A percentile compares a stretch with the other conserved stretches of the same genome.
phyloP scores from a whole-genome alignment of 495 filamentous ascomycete genomes.

The Clohesyomyces aquaticus region DNA sequence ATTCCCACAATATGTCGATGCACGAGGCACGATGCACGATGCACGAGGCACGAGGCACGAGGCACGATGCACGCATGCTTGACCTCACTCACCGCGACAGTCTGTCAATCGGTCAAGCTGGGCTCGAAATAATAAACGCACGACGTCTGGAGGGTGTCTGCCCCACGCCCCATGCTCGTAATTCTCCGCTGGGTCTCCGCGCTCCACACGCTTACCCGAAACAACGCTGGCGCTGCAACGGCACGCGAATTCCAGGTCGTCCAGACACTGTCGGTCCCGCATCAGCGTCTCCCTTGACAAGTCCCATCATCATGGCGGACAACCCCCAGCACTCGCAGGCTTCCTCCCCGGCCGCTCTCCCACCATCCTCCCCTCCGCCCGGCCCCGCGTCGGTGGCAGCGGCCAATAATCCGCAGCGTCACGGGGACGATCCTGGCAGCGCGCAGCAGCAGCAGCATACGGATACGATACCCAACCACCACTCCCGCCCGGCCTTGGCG shows the following conservation, averaged over 20 bases:
- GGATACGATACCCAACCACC: slow-evolving; percentile 7
- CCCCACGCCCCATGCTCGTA: not conserved
- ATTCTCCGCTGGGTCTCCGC: not conserved
- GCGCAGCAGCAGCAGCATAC: slow-evolving; percentile 8
- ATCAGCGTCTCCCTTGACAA: not conserved
- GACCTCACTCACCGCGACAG: no score
- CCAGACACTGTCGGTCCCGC: slow-evolving; percentile 5
- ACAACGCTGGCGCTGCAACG: not conserved
- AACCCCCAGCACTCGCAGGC: slow-evolving; percentile 7
- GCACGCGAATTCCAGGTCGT: not conserved
- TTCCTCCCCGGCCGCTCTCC: slow-evolving; percentile 18
- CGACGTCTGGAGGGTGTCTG: no score
- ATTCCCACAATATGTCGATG: no score
- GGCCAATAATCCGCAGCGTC: not conserved
- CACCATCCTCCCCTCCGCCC: slow-evolving; percentile 20
- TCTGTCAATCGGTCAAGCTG: no score
- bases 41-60: no score
- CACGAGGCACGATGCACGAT: no score
- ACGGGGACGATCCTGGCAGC: slow-evolving; percentile 11
- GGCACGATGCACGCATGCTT: no score
- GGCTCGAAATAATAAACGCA: no score
- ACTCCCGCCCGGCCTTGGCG: slow-evolving; percentile 6
- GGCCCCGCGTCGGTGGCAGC: slow-evolving; percentile 8
- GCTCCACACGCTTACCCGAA: slow-evolving; percentile 11
- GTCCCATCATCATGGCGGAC: slow-evolving; percentile 29